Evolutionary conservation across 1,284 basidiomycete species (phyloP), one percentile per base, ranked within the genome.

Genomic region (Leucoagaricus sp.): DNA sequence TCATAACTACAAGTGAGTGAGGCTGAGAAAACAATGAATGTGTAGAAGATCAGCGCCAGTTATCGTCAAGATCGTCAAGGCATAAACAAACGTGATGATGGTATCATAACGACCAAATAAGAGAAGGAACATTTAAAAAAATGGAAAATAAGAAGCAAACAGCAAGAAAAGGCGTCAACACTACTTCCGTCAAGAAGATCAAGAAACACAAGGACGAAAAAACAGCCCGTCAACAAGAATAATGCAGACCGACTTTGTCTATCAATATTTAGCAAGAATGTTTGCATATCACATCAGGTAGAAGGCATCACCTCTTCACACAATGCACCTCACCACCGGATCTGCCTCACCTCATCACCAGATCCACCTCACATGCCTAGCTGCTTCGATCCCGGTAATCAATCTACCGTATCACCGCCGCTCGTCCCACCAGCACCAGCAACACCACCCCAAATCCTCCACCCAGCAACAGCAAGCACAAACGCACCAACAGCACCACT

Each of bases 401-500:
- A 23, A n/a, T 31, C 33, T 26, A n/a, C 29, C 0, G 4, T 23
- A n/a, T 8, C 42, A 26, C 15, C 29, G 12, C 13, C 25, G 25
- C 34, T 41, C 10, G 3, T 29, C n/a, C 5, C 33, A 21, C 48
- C 38, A 56, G 36, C 28, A 29, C 49, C 25, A 26, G 19, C 25
- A 46, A 26, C 41, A 19, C 47, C 55, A 28, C 49, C 49, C 28
- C 51, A 57, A 29, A 57, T 47, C 34, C 44, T 47, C 55, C 55
- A 57, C 4, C 55, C 55, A 31, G 55, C 55, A 7, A 57, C 49
- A 26, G 49, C 55, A 29, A 51, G 49, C 5, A 57, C 33, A 36
- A 57, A 33, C 4, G 42, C 55, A 19, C 49, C 55, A 46, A 57
- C 55, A 40, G 55, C 49, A 36, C 55, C 48, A 38, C 49, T 28